Evolutionary conservation across 2,329 filamentous ascomycete genomes (phyloP).

Genomic region (Thelonectria rubi): DNA sequence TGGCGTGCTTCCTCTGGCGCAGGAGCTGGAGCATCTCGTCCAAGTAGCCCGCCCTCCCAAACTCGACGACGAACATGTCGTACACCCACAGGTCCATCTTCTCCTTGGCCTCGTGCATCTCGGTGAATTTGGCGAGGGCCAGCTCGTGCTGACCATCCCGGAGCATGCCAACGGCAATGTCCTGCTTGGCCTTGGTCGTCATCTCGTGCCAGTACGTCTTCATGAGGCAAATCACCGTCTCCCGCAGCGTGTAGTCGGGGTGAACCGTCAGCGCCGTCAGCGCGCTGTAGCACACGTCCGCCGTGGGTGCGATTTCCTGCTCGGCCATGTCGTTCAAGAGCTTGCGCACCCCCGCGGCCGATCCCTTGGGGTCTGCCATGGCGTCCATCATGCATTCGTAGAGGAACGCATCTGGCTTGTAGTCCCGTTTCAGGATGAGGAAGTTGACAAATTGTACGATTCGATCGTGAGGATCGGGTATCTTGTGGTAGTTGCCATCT

Average conservation of each 20-base stretch:
- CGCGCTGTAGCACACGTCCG: constrained; percentile 74
- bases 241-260: constrained; percentile 82
- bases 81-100: constrained; percentile 76
- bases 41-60: constrained; percentile 76
- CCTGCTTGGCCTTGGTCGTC: constrained; percentile 68
- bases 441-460: constrained; percentile 61
- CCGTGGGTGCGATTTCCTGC: constrained; percentile 69
- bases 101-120: constrained; percentile 67
- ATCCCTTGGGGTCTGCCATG: constrained; percentile 74
- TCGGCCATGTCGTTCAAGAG: constrained; percentile 79
- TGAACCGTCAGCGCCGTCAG: constrained; percentile 81
- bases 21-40: constrained; percentile 80
- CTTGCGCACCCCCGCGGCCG: constrained; percentile 66
- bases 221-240: constrained; percentile 77
- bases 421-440: constrained; percentile 64
- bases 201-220: constrained; percentile 69
- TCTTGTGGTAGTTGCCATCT: constrained; percentile 29
- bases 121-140: constrained; percentile 75
- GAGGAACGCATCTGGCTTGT: constrained; percentile 64
- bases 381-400: constrained; percentile 81
- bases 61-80: constrained; percentile 77
- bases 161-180: constrained; percentile 76
- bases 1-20: constrained; percentile 58
- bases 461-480: constrained; percentile 41
- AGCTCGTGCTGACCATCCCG: constrained; percentile 86